Base-by-base conservation (phyloP, 306 rosid species). In the Parietaria judaica region DNA sequence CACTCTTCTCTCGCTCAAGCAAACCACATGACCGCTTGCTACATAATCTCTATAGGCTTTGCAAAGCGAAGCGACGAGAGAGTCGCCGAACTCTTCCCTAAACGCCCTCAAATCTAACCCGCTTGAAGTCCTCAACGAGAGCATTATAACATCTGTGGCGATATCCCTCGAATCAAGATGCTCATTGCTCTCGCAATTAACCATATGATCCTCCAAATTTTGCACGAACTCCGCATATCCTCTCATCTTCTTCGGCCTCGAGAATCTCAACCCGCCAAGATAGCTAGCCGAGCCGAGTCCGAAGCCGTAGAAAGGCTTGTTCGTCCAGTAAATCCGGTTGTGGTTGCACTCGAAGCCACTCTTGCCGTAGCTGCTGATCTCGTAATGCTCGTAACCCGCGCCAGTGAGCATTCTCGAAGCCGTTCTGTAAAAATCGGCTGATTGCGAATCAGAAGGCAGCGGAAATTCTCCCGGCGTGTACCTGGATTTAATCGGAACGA, bases 271-370 rank as follows among this genome's bases (percentile, higher is more conserved):
- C 36, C 97, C 91, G 9, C 80, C 86, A 23, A 88, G 66, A 62
- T 80, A 83, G 78, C 97, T 86, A 36, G 99, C 78, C 59, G 99
- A 79, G 68, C 95, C 97, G 1, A 94, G 94, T 77, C 97, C 97
- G 46, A 86, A 86, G 54, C 72, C 94, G 70, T 94, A 84, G 82
- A 88, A 86, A 37, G 95, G 94, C 14, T 69, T 71, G 87, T 94
- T 86, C 82, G 81, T 81, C 99, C 99, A 94, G 50, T 86, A 94
- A n/a, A 74, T 75, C 11, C n/a, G 74, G 57, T 94, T 86, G 80
- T 94, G 99, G 65, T 80, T 86, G 83, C 97, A 88, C 56, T 86
- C 86, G 58, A 79, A 94, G 13, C 94, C 95, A 38, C 59, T 72
- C 79, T 82, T 94, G 56, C 89, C 69, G 75, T 94, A 94, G 70